A percentile compares a stretch with the other conserved stretches of the same genome.
Evolutionary conservation across 73 alveolate genomes (phyloP).

Genomic region (Tetrahymena malaccensis): DNA sequence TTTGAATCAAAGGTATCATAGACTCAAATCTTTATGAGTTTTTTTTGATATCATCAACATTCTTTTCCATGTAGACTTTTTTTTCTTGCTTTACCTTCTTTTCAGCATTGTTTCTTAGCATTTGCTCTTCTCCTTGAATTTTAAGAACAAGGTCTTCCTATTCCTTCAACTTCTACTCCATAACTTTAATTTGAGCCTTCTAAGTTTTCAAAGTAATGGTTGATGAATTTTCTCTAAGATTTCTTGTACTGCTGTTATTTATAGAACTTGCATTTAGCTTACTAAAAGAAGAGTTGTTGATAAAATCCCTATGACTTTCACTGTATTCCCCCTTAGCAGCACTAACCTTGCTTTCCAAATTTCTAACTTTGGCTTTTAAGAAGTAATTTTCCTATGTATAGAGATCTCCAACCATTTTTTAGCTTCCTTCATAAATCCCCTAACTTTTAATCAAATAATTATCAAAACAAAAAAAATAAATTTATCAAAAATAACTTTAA

Average conservation of each 20-base stretch:
- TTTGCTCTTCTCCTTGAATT: not conserved
- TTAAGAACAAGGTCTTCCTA: not conserved
- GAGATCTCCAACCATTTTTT: not conserved
- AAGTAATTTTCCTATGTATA: not conserved
- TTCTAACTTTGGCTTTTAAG: not conserved
- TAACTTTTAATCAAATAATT: not conserved
- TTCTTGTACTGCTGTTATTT: not conserved
- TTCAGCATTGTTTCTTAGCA: not conserved
- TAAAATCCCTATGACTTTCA: not conserved
- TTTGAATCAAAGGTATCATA: not conserved
- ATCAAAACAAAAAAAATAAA: no score
- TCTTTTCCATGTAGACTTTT: not conserved
- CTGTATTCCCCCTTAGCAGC: not conserved
- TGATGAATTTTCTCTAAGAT: not conserved
- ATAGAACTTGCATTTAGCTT: not conserved
- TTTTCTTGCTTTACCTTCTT: not conserved
- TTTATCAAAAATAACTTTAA: not conserved
- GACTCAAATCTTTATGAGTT: not conserved
- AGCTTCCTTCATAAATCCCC: not conserved
- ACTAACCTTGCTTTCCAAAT: not conserved
- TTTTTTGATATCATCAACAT: not conserved
- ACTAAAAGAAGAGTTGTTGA: not conserved
- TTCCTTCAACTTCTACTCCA: not conserved
- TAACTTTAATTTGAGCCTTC: not conserved
- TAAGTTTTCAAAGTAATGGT: not conserved